A percentile compares a stretch with the other conserved stretches of the same genome.
These are phyloP conservation scores for Jatropha curcas DNA, from an alignment of 345 rosid species.

Conservation along the genomic window DNA sequence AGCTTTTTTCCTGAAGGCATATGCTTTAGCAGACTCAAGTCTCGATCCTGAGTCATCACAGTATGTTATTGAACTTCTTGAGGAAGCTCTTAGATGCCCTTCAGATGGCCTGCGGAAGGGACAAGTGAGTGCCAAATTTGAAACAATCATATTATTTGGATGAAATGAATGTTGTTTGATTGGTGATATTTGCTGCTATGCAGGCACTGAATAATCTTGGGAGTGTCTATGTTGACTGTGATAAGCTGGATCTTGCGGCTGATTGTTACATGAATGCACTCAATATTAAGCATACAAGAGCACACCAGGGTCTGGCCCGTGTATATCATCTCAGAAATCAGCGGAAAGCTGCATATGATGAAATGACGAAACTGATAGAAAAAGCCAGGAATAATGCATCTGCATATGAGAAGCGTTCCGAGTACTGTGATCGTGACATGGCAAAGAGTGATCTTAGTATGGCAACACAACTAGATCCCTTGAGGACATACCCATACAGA, in stretches of 20 bases:
- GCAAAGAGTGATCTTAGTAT: conserved; percentile 80
- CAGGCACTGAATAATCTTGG: conserved; percentile 96
- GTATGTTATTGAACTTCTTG: conserved; percentile 73
- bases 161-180: neutral
- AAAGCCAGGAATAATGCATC: conserved; percentile 89
- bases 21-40: conserved; percentile 72
- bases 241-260: conserved; percentile 84
- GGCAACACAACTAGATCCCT: conserved; percentile 83
- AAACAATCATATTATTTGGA: neutral
- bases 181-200: conserved; percentile 20
- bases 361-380: conserved; percentile 94
- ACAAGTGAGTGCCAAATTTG: conserved; percentile 53
- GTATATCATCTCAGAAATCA: conserved; percentile 84
- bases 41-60: conserved; percentile 63
- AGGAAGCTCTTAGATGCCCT: conserved; percentile 94
- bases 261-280: conserved; percentile 89
- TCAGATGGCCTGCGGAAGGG: conserved; percentile 99
- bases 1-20: conserved; percentile 97
- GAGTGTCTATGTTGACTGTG: conserved; percentile 79
- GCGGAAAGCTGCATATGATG: conserved; percentile 84
- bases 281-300: conserved; percentile 91
- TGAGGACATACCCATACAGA: conserved; percentile 96
- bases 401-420: conserved; percentile 94
- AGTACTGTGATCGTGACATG: conserved; percentile 92
- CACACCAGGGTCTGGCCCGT: conserved; percentile 95